Conservation (phyloP, 2,329 filamentous ascomycete genomes). For the Fusarium oxysporum region DNA sequence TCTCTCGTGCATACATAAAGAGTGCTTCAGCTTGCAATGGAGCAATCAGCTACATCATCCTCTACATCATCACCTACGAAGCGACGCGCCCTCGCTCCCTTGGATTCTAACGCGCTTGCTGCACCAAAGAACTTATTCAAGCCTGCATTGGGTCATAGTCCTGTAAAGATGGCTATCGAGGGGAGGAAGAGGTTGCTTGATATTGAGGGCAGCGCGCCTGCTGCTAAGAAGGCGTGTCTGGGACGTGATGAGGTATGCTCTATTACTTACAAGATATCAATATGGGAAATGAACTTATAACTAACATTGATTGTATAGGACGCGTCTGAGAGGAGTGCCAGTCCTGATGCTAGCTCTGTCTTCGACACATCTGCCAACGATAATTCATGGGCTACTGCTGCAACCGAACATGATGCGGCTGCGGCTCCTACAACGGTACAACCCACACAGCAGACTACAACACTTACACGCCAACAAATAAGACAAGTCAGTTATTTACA, state of each 20-base stretch:
- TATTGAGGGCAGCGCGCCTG: conserved; percentile 40
- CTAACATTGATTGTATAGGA: conserved; percentile 32
- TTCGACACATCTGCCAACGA: conserved; percentile 63
- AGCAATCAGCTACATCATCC: conserved; percentile 29
- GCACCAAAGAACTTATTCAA: conserved; percentile 45
- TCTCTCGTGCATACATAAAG: not conserved
- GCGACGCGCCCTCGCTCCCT: conserved; percentile 61
- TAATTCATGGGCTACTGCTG: conserved; percentile 60
- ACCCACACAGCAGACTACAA: conserved; percentile 11
- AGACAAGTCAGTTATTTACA: conserved; percentile 56
- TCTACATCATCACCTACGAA: conserved; percentile 54
- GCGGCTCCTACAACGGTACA: conserved; percentile 16
- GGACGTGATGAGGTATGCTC: conserved; percentile 48
- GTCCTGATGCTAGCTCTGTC: conserved; percentile 60
- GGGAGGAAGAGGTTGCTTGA: conserved; percentile 47
- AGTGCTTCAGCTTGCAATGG: conserved; percentile 32
- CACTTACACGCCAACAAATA: conserved; percentile 64
- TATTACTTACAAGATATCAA: not conserved
- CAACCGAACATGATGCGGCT: conserved; percentile 61
- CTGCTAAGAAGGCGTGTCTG: conserved; percentile 51
- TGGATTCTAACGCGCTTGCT: conserved; percentile 59
- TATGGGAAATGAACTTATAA: not conserved
- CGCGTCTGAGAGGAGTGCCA: conserved; percentile 48
- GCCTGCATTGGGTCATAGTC: conserved; percentile 38
- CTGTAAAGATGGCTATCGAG: conserved; percentile 41